Evolutionary conservation across 2,329 filamentous ascomycete genomes (phyloP).

Genomic region (Dactylella cylindrospora): DNA sequence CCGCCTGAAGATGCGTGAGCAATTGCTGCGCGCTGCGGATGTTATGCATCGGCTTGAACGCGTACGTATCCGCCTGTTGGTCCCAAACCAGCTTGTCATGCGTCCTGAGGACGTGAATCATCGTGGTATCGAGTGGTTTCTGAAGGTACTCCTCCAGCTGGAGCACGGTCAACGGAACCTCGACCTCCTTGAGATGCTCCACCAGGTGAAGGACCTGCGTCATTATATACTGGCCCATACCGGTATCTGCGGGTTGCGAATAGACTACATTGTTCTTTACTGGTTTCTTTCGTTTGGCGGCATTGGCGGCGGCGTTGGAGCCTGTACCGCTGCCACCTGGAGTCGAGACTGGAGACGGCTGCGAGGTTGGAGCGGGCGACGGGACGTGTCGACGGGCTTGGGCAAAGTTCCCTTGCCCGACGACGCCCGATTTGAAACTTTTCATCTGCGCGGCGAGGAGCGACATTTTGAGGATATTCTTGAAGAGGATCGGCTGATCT

Average conservation of each 20-base stretch:
- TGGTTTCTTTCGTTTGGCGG: conserved; percentile 28
- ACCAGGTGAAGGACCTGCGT: conserved; percentile 87
- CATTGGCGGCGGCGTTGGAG: background rate
- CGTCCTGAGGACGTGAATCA: conserved; percentile 64
- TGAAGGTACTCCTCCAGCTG: conserved; percentile 70
- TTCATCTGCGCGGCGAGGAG: conserved; percentile 33
- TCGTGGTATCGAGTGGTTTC: conserved; percentile 76
- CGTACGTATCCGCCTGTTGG: conserved; percentile 71
- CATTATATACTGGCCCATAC: conserved; percentile 71
- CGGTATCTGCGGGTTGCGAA: conserved; percentile 75
- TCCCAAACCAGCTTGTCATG: conserved; percentile 63
- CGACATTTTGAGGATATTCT: conserved; percentile 25
- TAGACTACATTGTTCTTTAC: conserved; percentile 57
- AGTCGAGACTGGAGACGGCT: conserved; percentile 30
- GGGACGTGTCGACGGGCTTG: conserved; percentile 41
- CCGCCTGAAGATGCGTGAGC: conserved; percentile 75
- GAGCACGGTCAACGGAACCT: conserved; percentile 54
- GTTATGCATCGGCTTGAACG: conserved; percentile 79
- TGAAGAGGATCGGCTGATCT: too few relatives aligned
- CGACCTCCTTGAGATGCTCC: conserved; percentile 74
- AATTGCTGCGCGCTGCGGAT: conserved; percentile 77
- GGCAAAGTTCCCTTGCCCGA: conserved; percentile 34
- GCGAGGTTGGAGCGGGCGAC: conserved; percentile 26
- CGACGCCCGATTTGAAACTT: conserved; percentile 38
- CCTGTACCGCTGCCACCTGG: conserved; percentile 17